These are phyloP conservation scores for Exserohilum turcica DNA, from an alignment of 2,329 filamentous ascomycete genomes.

Conservation along the genomic window DNA sequence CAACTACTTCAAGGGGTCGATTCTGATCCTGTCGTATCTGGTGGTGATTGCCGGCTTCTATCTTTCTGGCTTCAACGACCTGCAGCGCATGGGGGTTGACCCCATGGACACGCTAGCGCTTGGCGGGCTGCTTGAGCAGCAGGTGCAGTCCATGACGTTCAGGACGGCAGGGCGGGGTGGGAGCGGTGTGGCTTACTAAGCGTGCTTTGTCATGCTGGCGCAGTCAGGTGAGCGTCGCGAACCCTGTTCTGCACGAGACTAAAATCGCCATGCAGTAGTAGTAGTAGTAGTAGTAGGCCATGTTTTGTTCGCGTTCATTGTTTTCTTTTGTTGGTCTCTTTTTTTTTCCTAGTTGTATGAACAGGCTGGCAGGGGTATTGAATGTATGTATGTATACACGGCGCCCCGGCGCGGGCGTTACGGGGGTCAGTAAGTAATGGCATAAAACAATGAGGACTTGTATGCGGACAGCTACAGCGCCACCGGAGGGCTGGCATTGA, in stretches of 20 bases:
- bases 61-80: constrained; percentile 70
- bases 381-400: neutral
- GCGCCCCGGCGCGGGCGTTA: constrained; percentile 11
- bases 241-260: too few relatives aligned
- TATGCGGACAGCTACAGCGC: neutral
- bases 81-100: constrained; percentile 50
- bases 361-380: neutral
- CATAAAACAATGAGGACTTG: neutral
- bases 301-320: too few relatives aligned
- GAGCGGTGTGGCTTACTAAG: constrained; percentile 36
- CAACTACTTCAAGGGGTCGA: constrained; percentile 99
- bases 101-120: constrained; percentile 44
- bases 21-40: constrained; percentile 88
- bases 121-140: constrained; percentile 34
- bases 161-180: constrained; percentile 36
- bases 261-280: too few relatives aligned
- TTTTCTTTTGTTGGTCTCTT: neutral
- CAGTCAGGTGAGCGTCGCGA: too few relatives aligned
- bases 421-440: neutral
- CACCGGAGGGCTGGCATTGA: neutral
- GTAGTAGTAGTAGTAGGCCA: too few relatives aligned
- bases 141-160: constrained; percentile 43
- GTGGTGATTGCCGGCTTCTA: constrained; percentile 93
- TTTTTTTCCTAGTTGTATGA: neutral
- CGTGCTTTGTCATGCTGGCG: neutral